Evolutionary conservation across 2,329 filamentous ascomycete genomes (phyloP), one percentile per base, ranked within the genome.

Genomic region (Cryphonectria japonica): DNA sequence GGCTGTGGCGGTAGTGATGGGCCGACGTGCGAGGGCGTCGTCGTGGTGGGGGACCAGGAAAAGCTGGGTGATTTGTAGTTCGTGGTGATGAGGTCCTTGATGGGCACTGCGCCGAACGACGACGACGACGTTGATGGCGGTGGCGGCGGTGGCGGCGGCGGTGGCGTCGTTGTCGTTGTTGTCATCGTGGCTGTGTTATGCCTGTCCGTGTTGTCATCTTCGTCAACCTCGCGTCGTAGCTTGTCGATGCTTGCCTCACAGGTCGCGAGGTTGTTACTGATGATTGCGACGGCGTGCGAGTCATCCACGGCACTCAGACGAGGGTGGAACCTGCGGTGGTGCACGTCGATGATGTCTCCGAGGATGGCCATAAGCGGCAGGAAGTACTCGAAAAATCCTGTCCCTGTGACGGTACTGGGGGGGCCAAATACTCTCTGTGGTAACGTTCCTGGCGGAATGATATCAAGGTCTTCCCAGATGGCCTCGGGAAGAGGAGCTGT

Each of bases 301-400:
- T 82, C 77, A 70, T 81, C 77, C n/a, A 80, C 74, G 14, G 73
- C 73, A 37, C 82, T 81, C 0, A 86, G 77, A 0, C 82, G 79
- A 0, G 84, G 83, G 70, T 86, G 83, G 39, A 80, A 78, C 19
- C 80, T 78, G 14, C 80, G 76, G 68, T 83, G 82, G 71, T 85
- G 84, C 5, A 85, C 76, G 61, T 86, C 82, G 57, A 86, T 83
- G 9, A 86, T 83, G 67, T 86, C 83, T 0, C 85, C 85, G 0
- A 86, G 79, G 8, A 85, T 83, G 0, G 80, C 79, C 81, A 85
- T 85, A 1, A 86, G 77, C 0, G 84, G 85, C 4, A 86, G 76
- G 67, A 86, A 86, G 71, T 82, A 86, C 71, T 85, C 84, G 62
- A 86, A 86, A 52, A 85, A 83, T 0, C 82, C 81, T 4, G 80